These are phyloP conservation scores for Elaeagnus macrophylla DNA, from an alignment of 306 rosid species.

Conservation along the genomic window DNA sequence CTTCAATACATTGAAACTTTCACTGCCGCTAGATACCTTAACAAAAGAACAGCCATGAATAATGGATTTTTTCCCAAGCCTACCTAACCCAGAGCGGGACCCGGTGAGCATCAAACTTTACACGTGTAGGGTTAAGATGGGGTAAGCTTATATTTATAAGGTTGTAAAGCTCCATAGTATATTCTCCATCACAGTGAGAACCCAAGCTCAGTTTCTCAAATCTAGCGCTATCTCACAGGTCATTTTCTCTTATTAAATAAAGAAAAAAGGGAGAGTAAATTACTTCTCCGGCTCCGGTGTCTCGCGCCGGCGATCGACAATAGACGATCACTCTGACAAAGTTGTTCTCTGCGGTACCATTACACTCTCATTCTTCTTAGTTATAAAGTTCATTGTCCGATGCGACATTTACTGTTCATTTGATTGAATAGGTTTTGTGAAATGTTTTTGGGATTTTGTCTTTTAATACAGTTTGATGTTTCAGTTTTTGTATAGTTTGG, in stretches of 20 bases:
- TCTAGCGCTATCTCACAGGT: neutral
- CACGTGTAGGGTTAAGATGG: conserved; percentile 19
- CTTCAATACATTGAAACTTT: no score
- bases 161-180: conserved; percentile 11
- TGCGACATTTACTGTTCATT: conserved; percentile 9
- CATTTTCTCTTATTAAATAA: neutral
- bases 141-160: neutral
- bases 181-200: conserved; percentile 9
- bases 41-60: no score
- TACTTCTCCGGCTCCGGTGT: conserved; percentile 39
- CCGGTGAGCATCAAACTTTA: neutral
- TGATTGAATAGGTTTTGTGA: neutral
- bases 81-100: neutral
- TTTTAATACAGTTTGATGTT: conserved; percentile 14
- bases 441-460: conserved; percentile 6
- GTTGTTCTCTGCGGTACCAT: neutral
- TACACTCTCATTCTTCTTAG: conserved; percentile 9
- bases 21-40: no score
- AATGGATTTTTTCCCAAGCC: no score
- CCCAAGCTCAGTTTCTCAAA: conserved; percentile 16
- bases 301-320: conserved; percentile 14
- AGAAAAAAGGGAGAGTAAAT: neutral
- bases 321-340: conserved; percentile 17
- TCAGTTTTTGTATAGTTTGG: conserved; percentile 3
- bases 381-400: conserved; percentile 11